phyloP scores from a whole-genome alignment of 1,284 basidiomycete species.

The Wolfiporia cocos region DNA sequence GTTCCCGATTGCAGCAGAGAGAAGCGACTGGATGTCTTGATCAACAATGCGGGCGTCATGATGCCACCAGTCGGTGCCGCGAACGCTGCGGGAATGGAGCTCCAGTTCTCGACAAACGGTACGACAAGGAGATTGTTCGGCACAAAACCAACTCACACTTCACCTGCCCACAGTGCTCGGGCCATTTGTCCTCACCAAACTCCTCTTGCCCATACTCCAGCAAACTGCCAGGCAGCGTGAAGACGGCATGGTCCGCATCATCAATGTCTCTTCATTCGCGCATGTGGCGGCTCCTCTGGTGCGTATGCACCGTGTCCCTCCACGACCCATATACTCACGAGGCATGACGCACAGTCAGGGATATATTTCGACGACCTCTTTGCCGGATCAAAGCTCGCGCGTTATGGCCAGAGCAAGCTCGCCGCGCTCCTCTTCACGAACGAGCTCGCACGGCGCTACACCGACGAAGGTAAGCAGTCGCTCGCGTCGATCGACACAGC shows the following conservation, averaged over 20 bases:
- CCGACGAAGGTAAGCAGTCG: constrained; percentile 2
- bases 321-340: neutral
- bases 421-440: neutral
- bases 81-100: constrained; percentile 7
- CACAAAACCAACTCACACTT: neutral
- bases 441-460: constrained; percentile 4
- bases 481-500: neutral
- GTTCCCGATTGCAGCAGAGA: neutral
- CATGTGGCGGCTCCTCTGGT: constrained; percentile 3
- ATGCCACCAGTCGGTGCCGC: neutral
- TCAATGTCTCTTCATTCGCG: constrained; percentile 15
- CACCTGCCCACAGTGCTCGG: constrained; percentile 13
- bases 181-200: constrained; percentile 32
- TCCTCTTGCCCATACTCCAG: constrained; percentile 33
- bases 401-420: constrained; percentile 2
- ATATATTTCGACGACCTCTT: neutral
- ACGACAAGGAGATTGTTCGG: neutral
- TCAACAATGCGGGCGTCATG: constrained; percentile 4
- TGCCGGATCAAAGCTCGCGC: neutral
- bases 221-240: constrained; percentile 15
- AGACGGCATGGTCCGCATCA: constrained; percentile 29
- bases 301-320: neutral
- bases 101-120: constrained; percentile 40
- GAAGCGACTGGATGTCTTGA: neutral
- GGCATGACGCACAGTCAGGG: neutral